phyloP scores from a whole-genome alignment of 139 green algal species.

The Coelastrella sp. region DNA sequence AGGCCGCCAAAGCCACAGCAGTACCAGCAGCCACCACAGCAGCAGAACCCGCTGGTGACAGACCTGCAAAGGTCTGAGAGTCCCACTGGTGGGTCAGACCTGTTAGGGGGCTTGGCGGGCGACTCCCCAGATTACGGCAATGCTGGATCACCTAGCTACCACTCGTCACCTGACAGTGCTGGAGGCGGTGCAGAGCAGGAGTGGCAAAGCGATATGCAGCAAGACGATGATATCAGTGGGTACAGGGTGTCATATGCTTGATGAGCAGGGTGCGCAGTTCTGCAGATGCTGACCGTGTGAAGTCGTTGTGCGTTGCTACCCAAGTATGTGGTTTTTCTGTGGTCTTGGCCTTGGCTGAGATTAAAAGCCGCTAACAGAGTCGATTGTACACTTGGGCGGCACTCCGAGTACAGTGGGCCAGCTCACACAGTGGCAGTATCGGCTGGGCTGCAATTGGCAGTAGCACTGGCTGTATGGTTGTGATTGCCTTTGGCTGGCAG shows the following conservation, averaged over 20 bases:
- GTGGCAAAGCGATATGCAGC: not conserved
- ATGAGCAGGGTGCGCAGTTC: too few relatives aligned
- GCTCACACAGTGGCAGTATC: too few relatives aligned
- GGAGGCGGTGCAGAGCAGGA: not conserved
- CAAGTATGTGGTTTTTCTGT: too few relatives aligned
- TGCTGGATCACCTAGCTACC: constrained; percentile 13
- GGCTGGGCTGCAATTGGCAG: too few relatives aligned
- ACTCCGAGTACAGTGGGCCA: too few relatives aligned
- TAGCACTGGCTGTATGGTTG: too few relatives aligned
- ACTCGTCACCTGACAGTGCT: constrained; percentile 12
- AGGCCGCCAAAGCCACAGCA: not conserved
- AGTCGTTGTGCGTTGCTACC: too few relatives aligned
- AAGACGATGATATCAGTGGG: not conserved
- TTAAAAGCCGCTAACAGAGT: too few relatives aligned
- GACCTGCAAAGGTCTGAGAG: constrained; percentile 2
- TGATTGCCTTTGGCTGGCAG: too few relatives aligned
- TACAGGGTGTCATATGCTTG: too few relatives aligned
- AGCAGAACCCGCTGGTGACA: not conserved
- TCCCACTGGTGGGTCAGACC: not conserved
- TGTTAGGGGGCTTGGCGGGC: not conserved
- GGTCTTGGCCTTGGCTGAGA: too few relatives aligned
- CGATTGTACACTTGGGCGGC: too few relatives aligned
- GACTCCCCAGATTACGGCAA: not conserved
- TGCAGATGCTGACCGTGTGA: not conserved
- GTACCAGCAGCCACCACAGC: not conserved